Conservation (phyloP, 2,329 filamentous ascomycete genomes). For the Pezicula rhizophila region DNA sequence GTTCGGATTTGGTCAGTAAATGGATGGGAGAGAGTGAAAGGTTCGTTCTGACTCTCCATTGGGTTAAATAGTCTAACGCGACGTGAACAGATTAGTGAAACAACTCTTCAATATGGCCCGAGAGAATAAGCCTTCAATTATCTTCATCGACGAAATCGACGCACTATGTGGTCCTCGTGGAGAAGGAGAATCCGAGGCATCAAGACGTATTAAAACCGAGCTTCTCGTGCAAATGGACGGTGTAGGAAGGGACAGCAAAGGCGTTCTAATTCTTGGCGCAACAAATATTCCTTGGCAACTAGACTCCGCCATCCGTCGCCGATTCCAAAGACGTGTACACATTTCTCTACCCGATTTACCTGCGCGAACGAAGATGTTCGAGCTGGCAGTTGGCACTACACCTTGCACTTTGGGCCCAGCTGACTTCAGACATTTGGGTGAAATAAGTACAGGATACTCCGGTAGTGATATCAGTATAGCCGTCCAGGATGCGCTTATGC, state of each 20-base stretch:
- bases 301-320: conserved; percentile 88
- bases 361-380: conserved; percentile 76
- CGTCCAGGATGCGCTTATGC: conserved; percentile 95
- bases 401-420: conserved; percentile 73
- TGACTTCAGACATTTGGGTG: conserved; percentile 75
- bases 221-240: conserved; percentile 99
- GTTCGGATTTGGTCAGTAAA: conserved; percentile 94
- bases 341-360: conserved; percentile 86
- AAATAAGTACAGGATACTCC: conserved; percentile 87
- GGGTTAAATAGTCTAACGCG: background rate
- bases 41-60: conserved; percentile 40
- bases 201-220: conserved; percentile 95
- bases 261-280: conserved; percentile 88
- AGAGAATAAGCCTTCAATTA: conserved; percentile 96
- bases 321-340: conserved; percentile 93
- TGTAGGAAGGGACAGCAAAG: conserved; percentile 90
- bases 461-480: conserved; percentile 94
- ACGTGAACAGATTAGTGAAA: conserved; percentile 61
- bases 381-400: conserved; percentile 87
- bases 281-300: conserved; percentile 99
- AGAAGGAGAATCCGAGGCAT: conserved; percentile 97
- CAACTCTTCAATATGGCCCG: conserved; percentile 96
- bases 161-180: conserved; percentile 87
- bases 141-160: conserved; percentile 98
- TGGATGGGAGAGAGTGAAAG: conserved; percentile 99